phyloP scores from a whole-genome alignment of 2,329 filamentous ascomycete genomes.

The Xylariaceae sp. region DNA sequence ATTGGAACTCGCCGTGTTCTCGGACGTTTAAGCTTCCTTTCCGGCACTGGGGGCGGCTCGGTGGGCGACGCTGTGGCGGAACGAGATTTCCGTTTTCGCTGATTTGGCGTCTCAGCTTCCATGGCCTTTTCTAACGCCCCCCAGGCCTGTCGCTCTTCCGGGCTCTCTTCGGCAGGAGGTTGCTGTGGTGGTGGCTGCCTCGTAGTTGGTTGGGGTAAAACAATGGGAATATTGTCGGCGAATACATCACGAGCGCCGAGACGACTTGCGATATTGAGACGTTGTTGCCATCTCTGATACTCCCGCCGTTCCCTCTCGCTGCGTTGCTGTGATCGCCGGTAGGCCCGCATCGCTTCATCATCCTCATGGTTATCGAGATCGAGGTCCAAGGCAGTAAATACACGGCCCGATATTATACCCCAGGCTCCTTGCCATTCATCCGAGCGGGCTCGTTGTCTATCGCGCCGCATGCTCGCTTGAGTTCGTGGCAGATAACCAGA shows the following conservation, averaged over 20 bases:
- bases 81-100: constrained; percentile 66
- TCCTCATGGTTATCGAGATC: constrained; percentile 86
- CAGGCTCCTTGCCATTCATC: constrained; percentile 88
- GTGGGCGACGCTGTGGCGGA: constrained; percentile 67
- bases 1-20: constrained; percentile 63
- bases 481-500: constrained; percentile 48
- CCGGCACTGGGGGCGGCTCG: constrained; percentile 63
- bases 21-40: constrained; percentile 82
- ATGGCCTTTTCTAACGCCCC: constrained; percentile 82
- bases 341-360: constrained; percentile 51
- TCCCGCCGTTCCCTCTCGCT: constrained; percentile 51
- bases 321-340: constrained; percentile 47
- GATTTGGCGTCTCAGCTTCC: constrained; percentile 53
- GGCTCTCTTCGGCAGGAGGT: constrained; percentile 58
- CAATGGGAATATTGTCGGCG: constrained; percentile 51
- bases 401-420: constrained; percentile 56
- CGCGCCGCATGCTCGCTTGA: constrained; percentile 50
- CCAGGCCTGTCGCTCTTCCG: constrained; percentile 82
- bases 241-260: constrained; percentile 72
- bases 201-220: constrained; percentile 56
- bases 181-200: constrained; percentile 49
- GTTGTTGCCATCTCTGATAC: constrained; percentile 72
- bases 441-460: constrained; percentile 59
- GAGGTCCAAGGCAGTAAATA: constrained; percentile 64
- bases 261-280: constrained; percentile 73